These are phyloP conservation scores for Diversispora epigaea DNA, from an alignment of 192 early-diverging fungal species.

Conservation along the genomic window DNA sequence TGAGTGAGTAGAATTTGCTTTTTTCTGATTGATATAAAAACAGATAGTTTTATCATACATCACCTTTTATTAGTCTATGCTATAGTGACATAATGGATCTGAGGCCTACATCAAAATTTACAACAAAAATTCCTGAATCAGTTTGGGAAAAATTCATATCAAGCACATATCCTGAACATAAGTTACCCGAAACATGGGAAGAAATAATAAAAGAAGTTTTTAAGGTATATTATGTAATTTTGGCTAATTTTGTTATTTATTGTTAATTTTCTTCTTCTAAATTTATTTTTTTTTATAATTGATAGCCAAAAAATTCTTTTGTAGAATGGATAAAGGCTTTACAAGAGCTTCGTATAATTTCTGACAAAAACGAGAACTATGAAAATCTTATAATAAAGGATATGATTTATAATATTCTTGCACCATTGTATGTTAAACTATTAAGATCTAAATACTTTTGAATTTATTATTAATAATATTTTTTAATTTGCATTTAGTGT, in stretches of 20 bases:
- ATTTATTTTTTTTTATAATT: no score
- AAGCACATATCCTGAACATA: slow-evolving; percentile 7
- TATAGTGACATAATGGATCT: slow-evolving; percentile 18
- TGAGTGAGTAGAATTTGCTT: no score
- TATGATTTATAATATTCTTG: slow-evolving; percentile 5
- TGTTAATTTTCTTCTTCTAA: no score
- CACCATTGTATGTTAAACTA: slow-evolving; percentile 2
- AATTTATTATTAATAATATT: no score
- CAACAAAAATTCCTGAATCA: slow-evolving; percentile 1
- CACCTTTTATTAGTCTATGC: slow-evolving; percentile 3
- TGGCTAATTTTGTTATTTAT: slow-evolving; percentile 4
- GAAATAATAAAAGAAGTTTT: neutral
- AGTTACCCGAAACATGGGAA: neutral
- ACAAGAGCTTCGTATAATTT: slow-evolving; percentile 1
- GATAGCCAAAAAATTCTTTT: slow-evolving; percentile 3
- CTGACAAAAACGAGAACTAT: neutral
- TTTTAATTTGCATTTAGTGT: slow-evolving; percentile 6
- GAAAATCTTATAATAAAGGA: neutral
- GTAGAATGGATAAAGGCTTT: slow-evolving; percentile 6
- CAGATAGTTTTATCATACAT: no score
- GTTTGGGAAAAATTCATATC: slow-evolving; percentile 2
- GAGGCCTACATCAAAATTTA: neutral
- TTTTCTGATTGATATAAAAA: no score
- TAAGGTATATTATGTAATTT: slow-evolving; percentile 16
- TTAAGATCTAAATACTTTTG: neutral